Conservation (phyloP, 768 basidiomycete species). For the Brasilioporus rufonigricans region DNA sequence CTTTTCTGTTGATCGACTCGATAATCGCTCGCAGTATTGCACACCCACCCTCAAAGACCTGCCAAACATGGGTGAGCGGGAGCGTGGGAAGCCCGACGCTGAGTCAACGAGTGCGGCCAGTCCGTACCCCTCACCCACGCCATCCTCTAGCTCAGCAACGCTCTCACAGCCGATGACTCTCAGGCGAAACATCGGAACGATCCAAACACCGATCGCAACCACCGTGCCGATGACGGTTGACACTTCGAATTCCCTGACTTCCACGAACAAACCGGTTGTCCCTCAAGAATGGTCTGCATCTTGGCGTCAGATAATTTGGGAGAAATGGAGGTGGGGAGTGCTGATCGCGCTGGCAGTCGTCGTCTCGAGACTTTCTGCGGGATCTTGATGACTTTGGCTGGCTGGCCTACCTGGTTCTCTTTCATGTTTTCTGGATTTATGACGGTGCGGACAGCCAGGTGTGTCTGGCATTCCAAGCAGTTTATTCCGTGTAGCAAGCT, state of each 20-base stretch:
- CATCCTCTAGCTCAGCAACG: slow-evolving; percentile 22
- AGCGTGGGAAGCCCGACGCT: slow-evolving; percentile 50
- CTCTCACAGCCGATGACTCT: slow-evolving; percentile 20
- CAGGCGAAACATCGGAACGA: slow-evolving; percentile 19
- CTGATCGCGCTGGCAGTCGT: slow-evolving; percentile 75
- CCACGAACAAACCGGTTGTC: slow-evolving; percentile 29
- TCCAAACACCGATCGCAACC: slow-evolving; percentile 18
- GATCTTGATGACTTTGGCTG: slow-evolving; percentile 23
- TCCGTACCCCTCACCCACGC: slow-evolving; percentile 14
- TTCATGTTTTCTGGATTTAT: slow-evolving; percentile 16
- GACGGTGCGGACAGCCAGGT: slow-evolving; percentile 16
- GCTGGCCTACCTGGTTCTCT: slow-evolving; percentile 1
- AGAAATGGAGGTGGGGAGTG: slow-evolving; percentile 84
- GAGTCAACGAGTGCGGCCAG: slow-evolving; percentile 22
- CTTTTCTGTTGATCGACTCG: slow-evolving; percentile 16
- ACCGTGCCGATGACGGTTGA: slow-evolving; percentile 13
- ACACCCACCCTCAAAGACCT: slow-evolving; percentile 62
- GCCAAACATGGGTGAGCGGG: slow-evolving; percentile 91
- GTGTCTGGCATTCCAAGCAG: slow-evolving; percentile 14
- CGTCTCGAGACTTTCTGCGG: slow-evolving; percentile 71
- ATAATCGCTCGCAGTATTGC: slow-evolving; percentile 57
- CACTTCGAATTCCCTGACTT: slow-evolving; percentile 18
- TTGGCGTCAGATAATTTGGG: slow-evolving; percentile 69
- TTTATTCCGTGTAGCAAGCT: slow-evolving; percentile 14
- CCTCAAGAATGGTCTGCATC: slow-evolving; percentile 55